Evolutionary conservation across 1,284 basidiomycete species (phyloP), one percentile per base, ranked within the genome.

Genomic region (Bjerkandera adusta): DNA sequence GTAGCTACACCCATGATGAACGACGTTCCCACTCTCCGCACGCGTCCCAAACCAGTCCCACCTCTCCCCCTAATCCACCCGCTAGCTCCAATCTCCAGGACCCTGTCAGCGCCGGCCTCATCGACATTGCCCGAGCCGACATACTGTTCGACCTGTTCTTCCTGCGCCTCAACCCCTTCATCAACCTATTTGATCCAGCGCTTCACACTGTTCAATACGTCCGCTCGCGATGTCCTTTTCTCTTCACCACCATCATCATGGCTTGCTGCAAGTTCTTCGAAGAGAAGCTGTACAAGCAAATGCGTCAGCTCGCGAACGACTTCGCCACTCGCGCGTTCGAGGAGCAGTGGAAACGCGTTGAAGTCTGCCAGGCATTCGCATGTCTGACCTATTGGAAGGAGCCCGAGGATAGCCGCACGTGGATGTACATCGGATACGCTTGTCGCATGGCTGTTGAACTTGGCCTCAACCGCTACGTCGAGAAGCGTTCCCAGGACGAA

Each of bases 331-430:
- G 76, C 46, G 85, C 88, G 1, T 92, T 92, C 57, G 75, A 79
- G 11, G 85, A 91, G 52, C 75, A 73, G 20, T 83, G 79, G 75
- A 88, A 89, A 61, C 73, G 79, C 46, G 80, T 93, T 36, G 90
- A 92, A 62, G 80, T 90, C 15, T 81, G 89, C 2, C 90, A 93
- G 64, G 87, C 89, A 22, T 87, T 90, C 62, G 83, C 86, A 6
- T 87, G 89, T 55, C 71, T 92, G 47, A 89, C 85, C 29, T 92
- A 92, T 62, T 93, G 91, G 91, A 86, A 79, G 65, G 89, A 90
- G 59, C 83, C 85, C 29, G 81, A 89, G 53, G 88, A 91, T 57
- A 85, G 78, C 45, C 78, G 83, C 35, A 89, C 87, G 8, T 91
- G 88, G 87, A 85, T 78, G 39, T 91, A 85, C 62, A 88, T 91